Evolutionary conservation across 176 grass and related monocot genomes (phyloP), one percentile per base, ranked within the genome.

Genomic region (Carex scoparia): DNA sequence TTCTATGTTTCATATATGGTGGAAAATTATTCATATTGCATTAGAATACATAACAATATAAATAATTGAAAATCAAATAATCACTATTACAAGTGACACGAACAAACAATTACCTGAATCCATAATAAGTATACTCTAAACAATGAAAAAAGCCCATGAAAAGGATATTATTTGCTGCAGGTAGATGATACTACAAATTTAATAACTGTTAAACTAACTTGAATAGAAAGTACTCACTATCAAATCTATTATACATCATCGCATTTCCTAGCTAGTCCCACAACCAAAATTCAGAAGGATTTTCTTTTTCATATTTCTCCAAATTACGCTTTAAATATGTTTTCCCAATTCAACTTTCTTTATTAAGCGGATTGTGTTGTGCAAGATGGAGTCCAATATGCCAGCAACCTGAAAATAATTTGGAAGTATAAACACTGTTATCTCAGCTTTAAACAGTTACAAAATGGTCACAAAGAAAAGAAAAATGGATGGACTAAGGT

Each of bases 301-400:
- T 61, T 61, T 59, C 15, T 4, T 23, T 87, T 67, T 63, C 3
- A 71, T 61, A 32, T 58, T 31, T n/a, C 82, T 82, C 14, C 76
- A 30, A 16, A 33, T 63, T 70, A 19, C 38, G 61, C 56, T 53
- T 92, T 63, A 99, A 32, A 95, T 88, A 58, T 99, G 86, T 80
- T 99, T 95, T 51, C 97, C 97, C 84, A 96, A 88, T 62, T 99
- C 97, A 69, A 99, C 63, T 85, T 99, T 99, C 88, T 92, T 96
- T 83, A 95, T 87, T 7, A 99, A 84, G 53, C 93, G 86, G 8
- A 99, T 74, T 11, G 97, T 99, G 69, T 92, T 92, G 87, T 99
- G 91, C 68, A 99, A 91, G 83, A 99, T 92, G 16, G 97, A 99
- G 85, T 99, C 97, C 87, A 99, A 64, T 89, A 99, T 99, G 54